Conservation (phyloP, 148 eudicot genomes). For the Rhododendron molle region DNA sequence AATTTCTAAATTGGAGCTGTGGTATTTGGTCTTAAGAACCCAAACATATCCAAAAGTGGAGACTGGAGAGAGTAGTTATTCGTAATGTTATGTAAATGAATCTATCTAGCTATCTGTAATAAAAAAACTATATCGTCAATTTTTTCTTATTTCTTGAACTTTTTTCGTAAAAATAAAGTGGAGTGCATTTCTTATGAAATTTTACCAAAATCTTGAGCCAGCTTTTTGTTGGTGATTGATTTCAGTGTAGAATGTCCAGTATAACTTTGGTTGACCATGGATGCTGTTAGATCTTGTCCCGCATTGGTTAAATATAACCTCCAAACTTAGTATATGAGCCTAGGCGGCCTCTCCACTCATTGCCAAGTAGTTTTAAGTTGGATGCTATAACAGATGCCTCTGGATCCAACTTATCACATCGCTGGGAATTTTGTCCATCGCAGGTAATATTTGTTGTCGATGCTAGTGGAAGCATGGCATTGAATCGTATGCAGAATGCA, state of each 20-base stretch:
- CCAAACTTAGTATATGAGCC: no score
- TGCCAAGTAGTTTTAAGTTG: neutral
- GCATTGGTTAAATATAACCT: neutral
- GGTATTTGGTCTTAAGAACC: neutral
- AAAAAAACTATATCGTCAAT: neutral
- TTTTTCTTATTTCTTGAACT: neutral
- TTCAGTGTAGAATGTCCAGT: neutral
- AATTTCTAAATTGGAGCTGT: neutral
- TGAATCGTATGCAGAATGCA: conserved; percentile 98
- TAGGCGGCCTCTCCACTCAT: neutral
- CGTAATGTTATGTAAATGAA: neutral
- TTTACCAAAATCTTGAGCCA: neutral
- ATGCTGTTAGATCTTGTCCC: neutral
- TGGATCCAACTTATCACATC: neutral
- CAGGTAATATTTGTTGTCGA: conserved; percentile 98
- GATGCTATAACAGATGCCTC: neutral
- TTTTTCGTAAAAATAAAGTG: neutral
- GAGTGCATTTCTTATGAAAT: neutral
- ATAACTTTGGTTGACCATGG: neutral
- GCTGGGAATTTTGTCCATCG: neutral
- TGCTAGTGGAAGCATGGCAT: conserved; percentile 99
- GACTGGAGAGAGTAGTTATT: neutral
- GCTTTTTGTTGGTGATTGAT: neutral
- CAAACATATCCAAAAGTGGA: neutral
- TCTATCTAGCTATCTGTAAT: neutral